Percentiles rank a stretch among this genome's conserved stretches.
These are phyloP conservation scores for Entophlyctis helioformis DNA, from an alignment of 192 early-diverging fungal genomes.

Conservation along the genomic window DNA sequence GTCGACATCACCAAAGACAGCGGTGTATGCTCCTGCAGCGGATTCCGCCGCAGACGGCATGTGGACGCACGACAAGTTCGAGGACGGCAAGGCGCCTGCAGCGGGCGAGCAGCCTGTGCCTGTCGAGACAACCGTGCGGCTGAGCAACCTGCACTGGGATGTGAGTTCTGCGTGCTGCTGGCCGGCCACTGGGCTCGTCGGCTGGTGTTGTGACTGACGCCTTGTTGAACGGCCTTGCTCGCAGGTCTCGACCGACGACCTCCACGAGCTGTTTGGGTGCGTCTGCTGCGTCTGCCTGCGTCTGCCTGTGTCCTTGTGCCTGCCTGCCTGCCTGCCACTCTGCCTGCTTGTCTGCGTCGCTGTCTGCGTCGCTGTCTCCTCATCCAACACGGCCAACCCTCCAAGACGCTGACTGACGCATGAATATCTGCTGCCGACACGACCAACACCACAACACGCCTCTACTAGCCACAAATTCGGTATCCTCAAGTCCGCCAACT, in stretches of 20 bases:
- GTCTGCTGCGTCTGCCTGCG: too few relatives aligned
- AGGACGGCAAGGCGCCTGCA: neutral
- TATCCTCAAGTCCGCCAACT: conserved; percentile 1
- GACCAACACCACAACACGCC: neutral
- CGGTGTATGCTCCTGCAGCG: too few relatives aligned
- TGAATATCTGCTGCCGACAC: neutral
- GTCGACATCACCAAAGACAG: too few relatives aligned
- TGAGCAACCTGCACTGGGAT: conserved; percentile 19
- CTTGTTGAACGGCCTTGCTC: neutral
- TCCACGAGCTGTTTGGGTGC: conserved; percentile 14
- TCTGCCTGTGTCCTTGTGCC: too few relatives aligned
- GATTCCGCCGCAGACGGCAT: conserved; percentile 3
- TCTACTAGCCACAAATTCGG: neutral
- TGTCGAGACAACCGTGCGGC: neutral
- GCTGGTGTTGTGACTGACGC: neutral
- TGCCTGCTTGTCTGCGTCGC: too few relatives aligned
- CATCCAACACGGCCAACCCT: too few relatives aligned
- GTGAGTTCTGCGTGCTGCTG: neutral
- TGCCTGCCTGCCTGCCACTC: too few relatives aligned
- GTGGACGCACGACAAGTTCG: conserved; percentile 15
- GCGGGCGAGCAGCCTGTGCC: neutral
- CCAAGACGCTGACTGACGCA: neutral
- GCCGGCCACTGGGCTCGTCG: too few relatives aligned
- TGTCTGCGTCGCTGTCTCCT: too few relatives aligned
- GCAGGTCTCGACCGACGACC: conserved; percentile 10